phyloP scores from a whole-genome alignment of 1,284 basidiomycete genomes.

The Bondarzewia mesenterica region DNA sequence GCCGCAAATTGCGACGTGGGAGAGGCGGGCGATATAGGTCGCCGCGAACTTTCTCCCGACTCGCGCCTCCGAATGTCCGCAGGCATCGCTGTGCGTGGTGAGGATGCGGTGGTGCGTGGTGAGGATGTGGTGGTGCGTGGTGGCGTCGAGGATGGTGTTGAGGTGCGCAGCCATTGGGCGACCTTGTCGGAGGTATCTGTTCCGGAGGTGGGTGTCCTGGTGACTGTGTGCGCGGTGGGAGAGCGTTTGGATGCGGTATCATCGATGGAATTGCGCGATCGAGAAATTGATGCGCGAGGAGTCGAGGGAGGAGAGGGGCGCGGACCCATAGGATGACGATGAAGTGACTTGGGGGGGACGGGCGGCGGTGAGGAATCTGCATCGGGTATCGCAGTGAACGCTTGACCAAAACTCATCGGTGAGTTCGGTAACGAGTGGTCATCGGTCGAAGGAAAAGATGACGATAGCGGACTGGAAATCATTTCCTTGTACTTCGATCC shows the following conservation, averaged over 20 bases:
- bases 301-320: background rate
- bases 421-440: background rate
- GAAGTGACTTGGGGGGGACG: background rate
- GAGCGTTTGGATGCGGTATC: background rate
- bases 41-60: background rate
- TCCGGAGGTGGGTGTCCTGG: background rate
- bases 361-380: background rate
- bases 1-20: background rate
- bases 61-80: background rate
- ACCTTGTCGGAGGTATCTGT: slow-evolving; percentile 1
- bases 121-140: background rate
- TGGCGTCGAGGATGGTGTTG: background rate
- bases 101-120: background rate
- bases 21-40: background rate
- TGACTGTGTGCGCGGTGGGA: background rate
- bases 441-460: background rate
- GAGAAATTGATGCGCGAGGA: background rate
- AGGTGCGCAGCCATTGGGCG: background rate
- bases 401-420: background rate
- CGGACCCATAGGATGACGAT: background rate
- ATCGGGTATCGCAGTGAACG: background rate
- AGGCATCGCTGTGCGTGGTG: background rate
- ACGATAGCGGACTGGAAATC: background rate
- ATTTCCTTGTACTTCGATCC: background rate
- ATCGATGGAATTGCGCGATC: background rate